A percentile compares a stretch with the other conserved stretches of the same genome.
These are phyloP conservation scores for Haberlea rhodopensis DNA, from an alignment of 257 asterid genomes.

Conservation along the genomic window DNA sequence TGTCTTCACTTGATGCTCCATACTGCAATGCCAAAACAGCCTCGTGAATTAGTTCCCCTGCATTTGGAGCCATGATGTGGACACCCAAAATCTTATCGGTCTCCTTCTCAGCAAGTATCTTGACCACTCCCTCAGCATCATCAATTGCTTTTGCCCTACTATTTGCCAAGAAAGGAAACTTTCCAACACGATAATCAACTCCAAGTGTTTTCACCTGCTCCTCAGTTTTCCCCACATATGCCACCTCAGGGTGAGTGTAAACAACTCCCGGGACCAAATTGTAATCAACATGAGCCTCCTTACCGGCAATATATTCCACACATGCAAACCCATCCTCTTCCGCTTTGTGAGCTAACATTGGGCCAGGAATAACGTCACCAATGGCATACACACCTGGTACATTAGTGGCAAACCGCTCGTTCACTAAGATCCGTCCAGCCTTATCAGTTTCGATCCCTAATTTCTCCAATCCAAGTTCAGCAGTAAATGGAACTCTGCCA, in stretches of 20 bases:
- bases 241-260: constrained; percentile 97
- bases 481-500: constrained; percentile 80
- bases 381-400: constrained; percentile 75
- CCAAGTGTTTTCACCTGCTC: constrained; percentile 89
- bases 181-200: constrained; percentile 76
- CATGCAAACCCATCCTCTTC: constrained; percentile 98
- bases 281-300: constrained; percentile 91
- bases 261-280: constrained; percentile 95
- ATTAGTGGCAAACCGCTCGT: constrained; percentile 61
- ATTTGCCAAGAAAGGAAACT: constrained; percentile 89
- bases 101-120: constrained; percentile 93
- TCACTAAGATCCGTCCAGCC: constrained; percentile 75
- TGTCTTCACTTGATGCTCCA: constrained; percentile 97
- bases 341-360: constrained; percentile 99
- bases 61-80: constrained; percentile 90
- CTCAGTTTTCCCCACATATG: constrained; percentile 93
- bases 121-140: constrained; percentile 91
- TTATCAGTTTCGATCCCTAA: constrained; percentile 84
- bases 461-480: constrained; percentile 76
- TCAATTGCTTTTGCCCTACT: constrained; percentile 98
- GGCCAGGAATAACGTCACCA: constrained; percentile 97
- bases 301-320: constrained; percentile 86
- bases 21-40: constrained; percentile 85
- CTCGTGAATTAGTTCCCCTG: constrained; percentile 99
- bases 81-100: constrained; percentile 88